Evolutionary conservation across 2,329 filamentous ascomycete species (phyloP).

Genomic region (Calonectria pseudoreteaudii): DNA sequence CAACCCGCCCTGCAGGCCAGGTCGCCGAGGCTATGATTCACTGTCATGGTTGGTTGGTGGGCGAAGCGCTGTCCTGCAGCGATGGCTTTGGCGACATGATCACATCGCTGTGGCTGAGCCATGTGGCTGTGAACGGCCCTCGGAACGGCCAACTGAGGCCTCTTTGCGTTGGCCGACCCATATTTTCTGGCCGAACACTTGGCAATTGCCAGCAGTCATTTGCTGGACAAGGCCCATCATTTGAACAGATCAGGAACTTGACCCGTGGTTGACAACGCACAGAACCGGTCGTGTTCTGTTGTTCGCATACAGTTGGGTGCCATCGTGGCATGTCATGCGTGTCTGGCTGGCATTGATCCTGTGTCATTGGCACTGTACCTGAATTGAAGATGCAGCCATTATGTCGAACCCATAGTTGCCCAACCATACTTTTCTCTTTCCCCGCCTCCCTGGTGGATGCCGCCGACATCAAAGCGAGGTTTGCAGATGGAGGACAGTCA

Average conservation of each 20-base stretch:
- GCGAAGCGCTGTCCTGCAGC: conserved; percentile 29
- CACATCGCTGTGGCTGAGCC: conserved; percentile 7
- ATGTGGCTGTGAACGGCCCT: conserved; percentile 34
- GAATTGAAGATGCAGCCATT: background rate
- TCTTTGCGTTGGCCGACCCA: conserved; percentile 1
- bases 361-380: background rate
- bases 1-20: conserved; percentile 26
- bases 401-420: background rate
- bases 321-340: background rate
- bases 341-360: background rate
- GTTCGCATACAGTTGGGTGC: background rate
- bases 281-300: background rate
- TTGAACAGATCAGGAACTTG: background rate
- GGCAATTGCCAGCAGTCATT: background rate
- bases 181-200: background rate
- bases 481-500: background rate
- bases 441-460: background rate
- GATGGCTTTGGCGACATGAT: background rate
- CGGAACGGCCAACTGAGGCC: background rate
- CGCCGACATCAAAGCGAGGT: background rate
- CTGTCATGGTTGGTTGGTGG: conserved; percentile 40
- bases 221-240: background rate
- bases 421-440: background rate
- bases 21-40: conserved; percentile 27
- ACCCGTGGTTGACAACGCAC: background rate